Conservation (phyloP, 225 moss, liverwort and hornwort species). For the Polytrichum commune region DNA sequence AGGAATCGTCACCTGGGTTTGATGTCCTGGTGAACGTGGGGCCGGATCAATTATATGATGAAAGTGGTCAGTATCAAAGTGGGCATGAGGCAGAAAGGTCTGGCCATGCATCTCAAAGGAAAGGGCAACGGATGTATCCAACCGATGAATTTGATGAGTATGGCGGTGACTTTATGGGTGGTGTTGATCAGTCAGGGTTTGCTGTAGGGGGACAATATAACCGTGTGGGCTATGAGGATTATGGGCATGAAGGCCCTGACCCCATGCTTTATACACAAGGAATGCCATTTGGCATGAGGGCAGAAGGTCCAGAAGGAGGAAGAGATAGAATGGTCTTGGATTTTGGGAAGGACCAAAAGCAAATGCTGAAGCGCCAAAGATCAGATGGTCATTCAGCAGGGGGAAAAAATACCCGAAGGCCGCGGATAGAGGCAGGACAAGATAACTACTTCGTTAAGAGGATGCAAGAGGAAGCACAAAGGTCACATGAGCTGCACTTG, state of each 20-base stretch:
- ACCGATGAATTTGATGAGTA: constrained; percentile 46
- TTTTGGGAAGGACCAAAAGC: constrained; percentile 36
- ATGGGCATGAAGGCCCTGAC: constrained; percentile 30
- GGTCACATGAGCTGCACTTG: constrained; percentile 53
- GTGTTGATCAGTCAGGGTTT: constrained; percentile 36
- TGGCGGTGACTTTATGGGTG: constrained; percentile 34
- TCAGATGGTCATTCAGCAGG: constrained; percentile 42
- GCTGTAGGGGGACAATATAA: constrained; percentile 36
- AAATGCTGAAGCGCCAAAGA: constrained; percentile 40
- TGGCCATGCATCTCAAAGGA: constrained; percentile 31
- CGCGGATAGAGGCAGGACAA: constrained; percentile 39
- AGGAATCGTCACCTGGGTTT: constrained; percentile 70
- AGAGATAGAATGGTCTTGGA: constrained; percentile 30
- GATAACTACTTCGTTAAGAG: constrained; percentile 38
- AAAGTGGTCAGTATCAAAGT: constrained; percentile 34
- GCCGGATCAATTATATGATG: constrained; percentile 60
- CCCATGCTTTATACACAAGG: constrained; percentile 23
- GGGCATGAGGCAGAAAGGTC: constrained; percentile 39
- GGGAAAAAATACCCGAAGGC: constrained; percentile 42
- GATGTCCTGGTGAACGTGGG: constrained; percentile 73
- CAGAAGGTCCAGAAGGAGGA: constrained; percentile 35
- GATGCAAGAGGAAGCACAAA: constrained; percentile 57
- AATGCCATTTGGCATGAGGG: constrained; percentile 23
- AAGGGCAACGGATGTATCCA: constrained; percentile 37
- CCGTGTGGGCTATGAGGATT: constrained; percentile 41